Percentiles rank a stretch among this genome's conserved stretches.
Conservation (phyloP, 495 filamentous ascomycete genomes). For the Penicillium soppii region DNA sequence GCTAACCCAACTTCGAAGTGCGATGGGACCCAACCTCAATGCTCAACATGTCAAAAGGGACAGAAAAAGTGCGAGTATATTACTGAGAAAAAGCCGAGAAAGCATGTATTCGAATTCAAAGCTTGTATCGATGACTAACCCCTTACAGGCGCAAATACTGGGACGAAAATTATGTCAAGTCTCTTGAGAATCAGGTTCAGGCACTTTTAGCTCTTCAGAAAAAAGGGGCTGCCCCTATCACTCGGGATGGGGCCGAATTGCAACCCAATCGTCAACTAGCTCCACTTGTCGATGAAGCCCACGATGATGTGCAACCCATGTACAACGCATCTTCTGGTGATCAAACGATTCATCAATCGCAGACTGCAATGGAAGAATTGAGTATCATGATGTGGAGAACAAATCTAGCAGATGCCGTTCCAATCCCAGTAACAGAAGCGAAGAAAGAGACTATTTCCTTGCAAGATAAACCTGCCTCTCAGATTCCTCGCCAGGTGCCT, state of each 20-base stretch:
- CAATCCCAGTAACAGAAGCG: neutral
- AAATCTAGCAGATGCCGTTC: constrained; percentile 10
- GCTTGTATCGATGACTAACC: neutral
- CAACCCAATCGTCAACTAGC: no score
- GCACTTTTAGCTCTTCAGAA: constrained; percentile 5
- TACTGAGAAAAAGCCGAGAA: neutral
- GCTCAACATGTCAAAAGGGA: neutral
- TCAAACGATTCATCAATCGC: neutral
- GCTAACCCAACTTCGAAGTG: neutral
- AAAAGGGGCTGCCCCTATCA: neutral
- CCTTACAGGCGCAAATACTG: constrained; percentile 10
- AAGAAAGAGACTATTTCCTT: neutral
- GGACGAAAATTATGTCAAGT: constrained; percentile 12
- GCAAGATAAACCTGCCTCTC: neutral
- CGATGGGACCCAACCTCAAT: constrained; percentile 3
- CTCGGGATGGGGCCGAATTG: no score
- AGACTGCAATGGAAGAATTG: constrained; percentile 10
- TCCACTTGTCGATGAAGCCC: no score
- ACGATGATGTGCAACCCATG: no score
- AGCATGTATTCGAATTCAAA: neutral
- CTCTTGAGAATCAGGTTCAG: constrained; percentile 7
- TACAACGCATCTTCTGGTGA: neutral
- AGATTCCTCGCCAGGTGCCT: neutral
- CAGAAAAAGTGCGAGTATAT: neutral
- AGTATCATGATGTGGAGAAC: constrained; percentile 16